phyloP scores from a whole-genome alignment of 805 yeast genomes.

The Jamesozyma rosinii region DNA sequence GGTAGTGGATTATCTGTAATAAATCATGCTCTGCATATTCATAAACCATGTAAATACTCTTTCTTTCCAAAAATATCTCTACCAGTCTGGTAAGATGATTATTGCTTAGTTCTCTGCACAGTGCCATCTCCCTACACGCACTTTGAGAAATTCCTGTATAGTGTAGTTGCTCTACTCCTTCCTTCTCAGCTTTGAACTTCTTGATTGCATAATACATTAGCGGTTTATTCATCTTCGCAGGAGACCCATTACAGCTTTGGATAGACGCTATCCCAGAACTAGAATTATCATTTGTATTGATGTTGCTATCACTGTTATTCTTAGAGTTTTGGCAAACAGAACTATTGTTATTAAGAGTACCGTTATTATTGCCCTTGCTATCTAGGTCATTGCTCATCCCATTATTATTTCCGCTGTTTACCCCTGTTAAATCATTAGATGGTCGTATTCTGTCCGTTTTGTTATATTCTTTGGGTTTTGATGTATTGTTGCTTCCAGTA shows the following conservation, averaged over 20 bases:
- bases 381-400: not conserved
- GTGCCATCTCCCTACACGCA: conserved; percentile 92
- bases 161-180: conserved; percentile 71
- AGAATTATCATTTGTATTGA: not conserved
- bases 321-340: not conserved
- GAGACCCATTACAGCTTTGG: not conserved
- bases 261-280: not conserved
- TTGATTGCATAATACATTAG: conserved; percentile 68
- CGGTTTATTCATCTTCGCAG: conserved; percentile 6
- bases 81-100: conserved; percentile 69
- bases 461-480: not conserved
- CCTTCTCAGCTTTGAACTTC: conserved; percentile 89
- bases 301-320: not conserved
- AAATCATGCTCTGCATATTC: conserved; percentile 96
- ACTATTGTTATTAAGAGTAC: not conserved
- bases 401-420: not conserved
- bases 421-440: not conserved
- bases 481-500: not conserved
- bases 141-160: conserved; percentile 94
- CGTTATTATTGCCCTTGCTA: not conserved
- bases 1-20: conserved; percentile 86
- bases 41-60: conserved; percentile 86
- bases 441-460: not conserved
- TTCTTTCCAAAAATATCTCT: conserved; percentile 79
- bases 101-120: conserved; percentile 80